A percentile compares a stretch with the other conserved stretches of the same genome.
phyloP scores from a whole-genome alignment of 352 stramenopile genomes.

The Phytopythium aichiense region DNA sequence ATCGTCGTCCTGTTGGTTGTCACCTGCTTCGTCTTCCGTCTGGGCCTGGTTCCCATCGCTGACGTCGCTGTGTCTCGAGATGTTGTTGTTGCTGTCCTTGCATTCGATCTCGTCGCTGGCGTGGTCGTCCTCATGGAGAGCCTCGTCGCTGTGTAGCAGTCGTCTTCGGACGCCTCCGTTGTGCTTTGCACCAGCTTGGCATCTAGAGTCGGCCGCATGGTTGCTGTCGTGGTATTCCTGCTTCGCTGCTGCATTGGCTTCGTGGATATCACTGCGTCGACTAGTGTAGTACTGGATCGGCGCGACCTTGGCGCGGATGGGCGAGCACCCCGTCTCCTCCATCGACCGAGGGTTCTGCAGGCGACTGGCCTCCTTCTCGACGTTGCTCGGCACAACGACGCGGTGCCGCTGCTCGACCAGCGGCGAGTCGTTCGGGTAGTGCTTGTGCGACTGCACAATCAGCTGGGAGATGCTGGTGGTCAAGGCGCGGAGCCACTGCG shows the following conservation, averaged over 20 bases:
- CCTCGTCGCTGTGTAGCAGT: not conserved
- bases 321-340: slow-evolving; percentile 10
- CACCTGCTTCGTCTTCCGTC: slow-evolving; percentile 19
- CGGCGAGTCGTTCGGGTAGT: slow-evolving; percentile 17
- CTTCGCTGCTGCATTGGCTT: slow-evolving; percentile 22
- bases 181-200: not conserved
- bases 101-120: slow-evolving; percentile 10
- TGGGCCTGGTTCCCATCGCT: slow-evolving; percentile 36
- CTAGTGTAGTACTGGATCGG: slow-evolving; percentile 3
- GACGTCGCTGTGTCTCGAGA: slow-evolving; percentile 19
- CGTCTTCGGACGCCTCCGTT: not conserved
- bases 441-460: slow-evolving; percentile 29
- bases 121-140: not conserved
- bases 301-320: slow-evolving; percentile 2
- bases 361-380: not conserved
- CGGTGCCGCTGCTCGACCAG: slow-evolving; percentile 1
- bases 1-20: slow-evolving; percentile 14
- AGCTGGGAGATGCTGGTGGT: slow-evolving; percentile 42
- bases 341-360: slow-evolving; percentile 13
- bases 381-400: not conserved
- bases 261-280: not conserved
- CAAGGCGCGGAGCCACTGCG: slow-evolving; percentile 46
- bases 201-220: slow-evolving; percentile 8
- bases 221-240: slow-evolving; percentile 22
- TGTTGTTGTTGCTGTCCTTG: slow-evolving; percentile 21